These are phyloP conservation scores for Wickerhamomyces silvicola DNA, from an alignment of 805 yeast genomes.

Conservation along the genomic window DNA sequence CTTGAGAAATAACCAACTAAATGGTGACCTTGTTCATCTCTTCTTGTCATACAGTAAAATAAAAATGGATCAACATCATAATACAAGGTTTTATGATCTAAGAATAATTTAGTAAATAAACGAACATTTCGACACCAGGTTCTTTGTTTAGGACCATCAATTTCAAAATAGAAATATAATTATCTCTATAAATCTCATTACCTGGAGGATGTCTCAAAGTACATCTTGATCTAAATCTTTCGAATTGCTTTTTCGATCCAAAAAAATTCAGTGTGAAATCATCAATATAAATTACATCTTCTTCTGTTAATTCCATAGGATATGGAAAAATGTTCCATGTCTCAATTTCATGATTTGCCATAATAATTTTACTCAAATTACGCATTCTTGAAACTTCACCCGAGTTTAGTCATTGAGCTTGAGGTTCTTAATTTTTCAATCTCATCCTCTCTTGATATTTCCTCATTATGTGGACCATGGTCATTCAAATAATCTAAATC, in stretches of 20 bases:
- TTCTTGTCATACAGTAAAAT: constrained; percentile 90
- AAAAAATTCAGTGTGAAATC: constrained; percentile 87
- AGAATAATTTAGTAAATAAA: constrained; percentile 77
- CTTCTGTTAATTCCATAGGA: constrained; percentile 91
- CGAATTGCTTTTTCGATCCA: constrained; percentile 85
- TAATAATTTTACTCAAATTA: constrained; percentile 67
- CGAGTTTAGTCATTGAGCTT: constrained; percentile 90
- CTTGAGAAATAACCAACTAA: constrained; percentile 96
- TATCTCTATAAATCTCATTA: constrained; percentile 92
- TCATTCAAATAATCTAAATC: constrained; percentile 81
- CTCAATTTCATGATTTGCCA: constrained; percentile 89
- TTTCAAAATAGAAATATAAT: constrained; percentile 92
- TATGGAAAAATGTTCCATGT: constrained; percentile 99
- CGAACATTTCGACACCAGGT: constrained; percentile 97
- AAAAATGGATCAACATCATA: constrained; percentile 97
- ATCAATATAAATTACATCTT: constrained; percentile 83
- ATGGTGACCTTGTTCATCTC: constrained; percentile 90
- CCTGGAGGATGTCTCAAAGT: constrained; percentile 97
- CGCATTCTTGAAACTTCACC: constrained; percentile 87
- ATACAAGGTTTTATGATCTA: constrained; percentile 94
- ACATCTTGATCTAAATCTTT: constrained; percentile 82
- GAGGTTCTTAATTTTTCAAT: constrained; percentile 84
- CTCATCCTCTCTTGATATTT: constrained; percentile 82
- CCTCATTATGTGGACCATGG: constrained; percentile 69
- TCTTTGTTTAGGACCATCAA: constrained; percentile 93